phyloP scores from a whole-genome alignment of 495 filamentous ascomycete genomes.

The Aspergillus bertholletiae region DNA sequence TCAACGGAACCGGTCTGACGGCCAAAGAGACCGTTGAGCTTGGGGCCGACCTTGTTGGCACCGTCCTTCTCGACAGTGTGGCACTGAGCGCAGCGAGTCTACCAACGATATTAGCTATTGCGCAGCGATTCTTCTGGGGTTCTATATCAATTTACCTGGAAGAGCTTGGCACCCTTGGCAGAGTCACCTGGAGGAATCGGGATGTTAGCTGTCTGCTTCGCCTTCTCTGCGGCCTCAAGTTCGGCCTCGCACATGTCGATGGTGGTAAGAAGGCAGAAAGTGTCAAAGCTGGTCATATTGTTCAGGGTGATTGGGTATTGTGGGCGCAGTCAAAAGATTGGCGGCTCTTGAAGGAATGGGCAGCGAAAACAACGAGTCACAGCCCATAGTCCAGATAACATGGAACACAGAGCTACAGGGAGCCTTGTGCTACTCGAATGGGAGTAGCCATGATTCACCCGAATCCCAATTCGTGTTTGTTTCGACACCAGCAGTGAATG shows the following conservation, averaged over 20 bases:
- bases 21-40: conserved; percentile 95
- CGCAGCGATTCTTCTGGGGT: background rate
- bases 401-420: background rate
- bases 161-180: conserved; percentile 98
- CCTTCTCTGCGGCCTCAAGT: conserved; percentile 17
- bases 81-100: conserved; percentile 98
- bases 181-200: conserved; percentile 64
- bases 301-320: background rate
- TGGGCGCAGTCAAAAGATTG: background rate
- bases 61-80: conserved; percentile 86
- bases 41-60: conserved; percentile 96
- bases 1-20: conserved; percentile 88
- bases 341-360: background rate
- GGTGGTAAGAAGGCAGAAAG: conserved; percentile 21
- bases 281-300: conserved; percentile 31
- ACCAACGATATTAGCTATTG: conserved; percentile 13
- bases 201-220: conserved; percentile 27
- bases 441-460: background rate
- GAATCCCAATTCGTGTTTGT: conserved; percentile 1
- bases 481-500: background rate
- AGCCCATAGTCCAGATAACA: background rate
- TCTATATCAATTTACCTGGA: conserved; percentile 60
- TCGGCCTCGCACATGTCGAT: conserved; percentile 29
- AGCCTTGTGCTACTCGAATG: background rate
- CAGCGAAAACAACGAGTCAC: background rate